Evolutionary conservation across 2,329 filamentous ascomycete species (phyloP), one percentile per base, ranked within the genome.

Genomic region (Colletotrichum destructivum): DNA sequence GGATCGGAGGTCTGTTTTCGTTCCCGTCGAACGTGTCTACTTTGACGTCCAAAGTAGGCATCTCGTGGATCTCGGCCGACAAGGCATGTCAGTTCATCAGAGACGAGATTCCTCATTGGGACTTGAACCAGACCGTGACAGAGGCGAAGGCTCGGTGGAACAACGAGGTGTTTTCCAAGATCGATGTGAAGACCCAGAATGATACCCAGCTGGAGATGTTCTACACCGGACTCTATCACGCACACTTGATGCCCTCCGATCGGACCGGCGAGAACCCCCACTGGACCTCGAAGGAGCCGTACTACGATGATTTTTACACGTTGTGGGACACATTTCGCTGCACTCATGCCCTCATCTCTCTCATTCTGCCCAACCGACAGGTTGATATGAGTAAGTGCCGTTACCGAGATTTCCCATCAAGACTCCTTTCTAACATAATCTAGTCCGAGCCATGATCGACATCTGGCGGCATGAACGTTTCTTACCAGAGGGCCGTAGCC

Each of bases 221-320:
- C 6, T 92, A 91, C 77, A 87, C 87, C 0, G 87, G 85, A 1
- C 78, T 92, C 9, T 91, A 91, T 73, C 87, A 88, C 75, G 88
- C 89, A 84, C 88, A 90, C 73, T 76, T 91, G n/a, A 87, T 90
- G 73, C 89, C 89, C 0, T 90, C 88, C 0, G 88, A 91, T 69
- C 84, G 87, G 7, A 90, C 88, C 0, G 88, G 87, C 1, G 88
- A 91, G 74, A 91, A 90, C 66, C 88, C 88, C 0, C 77, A 81
- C 3, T 91, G 89, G 88, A 77, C 79, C 5, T 86, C 84, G 1
- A 76, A 77, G 0, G 88, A 91, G 74, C 88, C 89, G 1, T 90
- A 88, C 71, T 91, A 88, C 75, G 88, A 90, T 62, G 88, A 90
- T 73, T 85, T 88, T 57, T 90, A 89, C 77, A 90, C 88, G 0